Percentiles rank a stretch among this genome's conserved stretches.
These are phyloP conservation scores for Santalum album DNA, from an alignment of 164 flowering plant species.

Conservation along the genomic window DNA sequence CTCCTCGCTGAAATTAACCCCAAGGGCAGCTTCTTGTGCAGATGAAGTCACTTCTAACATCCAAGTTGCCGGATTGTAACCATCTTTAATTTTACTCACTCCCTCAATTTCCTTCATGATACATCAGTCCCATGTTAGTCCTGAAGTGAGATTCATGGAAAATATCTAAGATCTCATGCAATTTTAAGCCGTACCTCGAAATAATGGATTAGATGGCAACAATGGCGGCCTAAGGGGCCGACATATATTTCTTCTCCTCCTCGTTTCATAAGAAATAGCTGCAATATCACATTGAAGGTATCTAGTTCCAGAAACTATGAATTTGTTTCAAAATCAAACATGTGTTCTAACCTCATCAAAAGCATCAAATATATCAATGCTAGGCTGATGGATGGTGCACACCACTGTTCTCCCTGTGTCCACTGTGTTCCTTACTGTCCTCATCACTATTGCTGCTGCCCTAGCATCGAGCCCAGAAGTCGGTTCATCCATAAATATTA, in stretches of 20 bases:
- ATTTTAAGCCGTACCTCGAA: conserved; percentile 37
- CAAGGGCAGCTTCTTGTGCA: conserved; percentile 25
- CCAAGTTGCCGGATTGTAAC: conserved; percentile 45
- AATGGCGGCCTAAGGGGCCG: conserved; percentile 42
- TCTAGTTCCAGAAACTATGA: background rate
- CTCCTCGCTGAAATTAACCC: conserved; percentile 21
- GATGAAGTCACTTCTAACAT: conserved; percentile 32
- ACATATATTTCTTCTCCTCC: conserved; percentile 62
- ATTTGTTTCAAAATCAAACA: background rate
- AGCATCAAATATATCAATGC: conserved; percentile 32
- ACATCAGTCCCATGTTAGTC: background rate
- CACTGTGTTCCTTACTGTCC: conserved; percentile 29
- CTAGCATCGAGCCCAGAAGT: conserved; percentile 35
- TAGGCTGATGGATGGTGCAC: conserved; percentile 36
- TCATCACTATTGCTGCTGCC: conserved; percentile 33
- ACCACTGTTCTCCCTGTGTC: conserved; percentile 31
- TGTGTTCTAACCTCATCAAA: conserved; percentile 26
- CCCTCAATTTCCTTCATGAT: conserved; percentile 24
- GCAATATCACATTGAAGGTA: conserved; percentile 8
- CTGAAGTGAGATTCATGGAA: background rate
- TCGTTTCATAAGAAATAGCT: conserved; percentile 48
- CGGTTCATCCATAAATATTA: conserved; percentile 38
- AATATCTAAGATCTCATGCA: background rate
- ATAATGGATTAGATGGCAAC: conserved; percentile 38
- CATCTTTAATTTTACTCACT: conserved; percentile 26